Evolutionary conservation across 345 rosid genomes (phyloP).

Genomic region (Hibiscus tridactylites): DNA sequence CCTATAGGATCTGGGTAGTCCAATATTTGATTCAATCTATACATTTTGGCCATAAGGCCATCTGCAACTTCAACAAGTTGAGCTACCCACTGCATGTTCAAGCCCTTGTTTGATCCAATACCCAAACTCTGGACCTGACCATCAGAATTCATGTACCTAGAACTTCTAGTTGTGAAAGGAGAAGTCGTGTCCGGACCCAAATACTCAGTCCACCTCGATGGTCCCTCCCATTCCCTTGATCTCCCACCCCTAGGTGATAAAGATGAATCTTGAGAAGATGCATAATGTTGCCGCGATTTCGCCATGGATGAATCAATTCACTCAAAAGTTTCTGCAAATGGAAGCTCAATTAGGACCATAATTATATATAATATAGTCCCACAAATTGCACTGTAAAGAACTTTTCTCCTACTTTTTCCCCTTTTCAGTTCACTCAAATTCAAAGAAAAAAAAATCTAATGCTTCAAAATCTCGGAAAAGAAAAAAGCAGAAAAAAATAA

Average conservation of each 20-base stretch:
- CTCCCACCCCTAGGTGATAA: slow-evolving; percentile 52
- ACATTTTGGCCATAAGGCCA: slow-evolving; percentile 96
- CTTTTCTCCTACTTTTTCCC: neutral
- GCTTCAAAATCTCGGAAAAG: neutral
- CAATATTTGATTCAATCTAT: slow-evolving; percentile 83
- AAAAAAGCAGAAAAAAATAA: neutral
- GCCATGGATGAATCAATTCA: slow-evolving; percentile 42
- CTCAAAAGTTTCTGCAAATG: slow-evolving; percentile 11
- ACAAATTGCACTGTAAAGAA: neutral
- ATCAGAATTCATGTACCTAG: slow-evolving; percentile 52
- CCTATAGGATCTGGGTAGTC: slow-evolving; percentile 79
- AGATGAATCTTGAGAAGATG: slow-evolving; percentile 38
- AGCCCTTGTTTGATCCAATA: slow-evolving; percentile 67
- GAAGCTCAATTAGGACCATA: neutral
- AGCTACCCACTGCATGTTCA: slow-evolving; percentile 87
- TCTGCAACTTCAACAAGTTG: slow-evolving; percentile 92
- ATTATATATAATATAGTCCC: neutral
- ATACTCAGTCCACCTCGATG: slow-evolving; percentile 90
- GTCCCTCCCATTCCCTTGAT: slow-evolving; percentile 90
- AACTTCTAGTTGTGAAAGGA: slow-evolving; percentile 40
- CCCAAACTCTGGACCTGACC: slow-evolving; percentile 56
- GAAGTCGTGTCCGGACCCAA: slow-evolving; percentile 67
- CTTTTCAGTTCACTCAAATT: neutral
- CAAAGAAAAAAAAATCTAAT: neutral
- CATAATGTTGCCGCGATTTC: slow-evolving; percentile 49